These are phyloP conservation scores for Boletus rubroflammeus DNA, from an alignment of 768 basidiomycete genomes.

Conservation along the genomic window DNA sequence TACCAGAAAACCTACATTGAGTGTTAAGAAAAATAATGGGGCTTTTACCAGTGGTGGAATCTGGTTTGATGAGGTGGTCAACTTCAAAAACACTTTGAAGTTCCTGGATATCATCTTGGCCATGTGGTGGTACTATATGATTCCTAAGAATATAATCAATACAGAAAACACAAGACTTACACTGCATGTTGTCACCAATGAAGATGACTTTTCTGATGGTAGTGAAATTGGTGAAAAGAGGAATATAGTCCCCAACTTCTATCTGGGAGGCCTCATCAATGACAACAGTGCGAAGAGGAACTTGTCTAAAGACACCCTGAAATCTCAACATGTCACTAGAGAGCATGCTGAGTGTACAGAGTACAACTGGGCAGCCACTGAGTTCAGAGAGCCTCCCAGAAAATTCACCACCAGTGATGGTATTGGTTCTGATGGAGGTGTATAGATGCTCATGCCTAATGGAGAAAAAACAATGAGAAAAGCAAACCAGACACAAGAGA, in stretches of 20 bases:
- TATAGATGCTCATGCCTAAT: constrained; percentile 83
- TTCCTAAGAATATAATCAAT: constrained; percentile 28
- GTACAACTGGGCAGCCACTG: constrained; percentile 50
- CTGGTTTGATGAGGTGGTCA: constrained; percentile 44
- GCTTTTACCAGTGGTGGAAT: constrained; percentile 19
- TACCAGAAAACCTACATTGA: constrained; percentile 54
- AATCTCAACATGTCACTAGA: constrained; percentile 34
- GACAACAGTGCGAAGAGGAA: constrained; percentile 47
- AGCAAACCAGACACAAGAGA: constrained; percentile 1
- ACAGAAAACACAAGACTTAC: constrained; percentile 36
- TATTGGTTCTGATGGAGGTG: constrained; percentile 39
- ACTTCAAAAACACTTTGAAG: constrained; percentile 79
- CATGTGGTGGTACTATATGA: constrained; percentile 71
- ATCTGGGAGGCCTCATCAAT: constrained; percentile 70
- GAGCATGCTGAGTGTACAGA: constrained; percentile 79
- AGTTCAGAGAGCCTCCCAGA: constrained; percentile 31
- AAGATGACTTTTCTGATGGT: constrained; percentile 53
- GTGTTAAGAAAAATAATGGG: constrained; percentile 58
- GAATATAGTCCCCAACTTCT: constrained; percentile 53
- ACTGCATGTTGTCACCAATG: constrained; percentile 67
- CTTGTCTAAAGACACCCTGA: constrained; percentile 19
- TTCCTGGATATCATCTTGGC: constrained; percentile 60
- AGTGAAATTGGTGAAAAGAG: constrained; percentile 27
- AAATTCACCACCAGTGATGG: constrained; percentile 49
- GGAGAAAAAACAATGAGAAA: constrained; percentile 3